These are phyloP conservation scores for Globisporangium heterothallicum DNA, from an alignment of 352 stramenopile species.

Conservation along the genomic window DNA sequence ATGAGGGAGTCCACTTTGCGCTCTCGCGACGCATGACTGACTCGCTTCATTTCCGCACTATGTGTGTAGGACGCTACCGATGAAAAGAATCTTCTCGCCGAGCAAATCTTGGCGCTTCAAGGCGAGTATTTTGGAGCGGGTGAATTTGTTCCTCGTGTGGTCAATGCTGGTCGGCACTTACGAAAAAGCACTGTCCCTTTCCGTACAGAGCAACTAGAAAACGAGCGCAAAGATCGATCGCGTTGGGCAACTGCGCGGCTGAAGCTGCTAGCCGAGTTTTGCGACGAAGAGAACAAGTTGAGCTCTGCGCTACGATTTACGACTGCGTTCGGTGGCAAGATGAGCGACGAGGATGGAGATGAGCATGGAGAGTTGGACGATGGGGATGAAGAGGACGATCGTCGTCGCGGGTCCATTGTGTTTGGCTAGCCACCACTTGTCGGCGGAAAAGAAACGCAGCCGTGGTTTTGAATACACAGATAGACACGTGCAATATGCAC, in stretches of 20 bases:
- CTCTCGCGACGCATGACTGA: not conserved
- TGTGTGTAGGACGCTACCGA: slow-evolving; percentile 42
- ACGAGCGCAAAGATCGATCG: slow-evolving; percentile 54
- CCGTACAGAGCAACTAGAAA: slow-evolving; percentile 52
- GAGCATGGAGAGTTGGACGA: slow-evolving; percentile 2
- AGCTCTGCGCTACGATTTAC: slow-evolving; percentile 21
- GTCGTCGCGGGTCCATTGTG: slow-evolving; percentile 23
- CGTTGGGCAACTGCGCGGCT: slow-evolving; percentile 61
- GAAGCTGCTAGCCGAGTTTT: slow-evolving; percentile 74
- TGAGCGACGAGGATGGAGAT: slow-evolving; percentile 1
- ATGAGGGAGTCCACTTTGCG: too few relatives aligned
- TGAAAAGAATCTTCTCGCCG: slow-evolving; percentile 46
- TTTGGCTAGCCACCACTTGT: slow-evolving; percentile 24
- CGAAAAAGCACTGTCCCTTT: not conserved
- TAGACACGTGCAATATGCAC: not conserved
- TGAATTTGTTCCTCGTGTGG: too few relatives aligned
- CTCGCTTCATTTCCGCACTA: not conserved
- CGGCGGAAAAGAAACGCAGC: not conserved
- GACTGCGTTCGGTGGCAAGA: not conserved
- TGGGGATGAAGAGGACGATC: slow-evolving; percentile 10
- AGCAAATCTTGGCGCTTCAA: slow-evolving; percentile 46
- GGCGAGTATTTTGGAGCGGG: too few relatives aligned
- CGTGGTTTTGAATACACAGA: not conserved
- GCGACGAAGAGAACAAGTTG: slow-evolving; percentile 76
- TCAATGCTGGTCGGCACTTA: too few relatives aligned